Evolutionary conservation across 371 early-diverging fungal genomes (phyloP).

Genomic region (Rhizopus delemar): DNA sequence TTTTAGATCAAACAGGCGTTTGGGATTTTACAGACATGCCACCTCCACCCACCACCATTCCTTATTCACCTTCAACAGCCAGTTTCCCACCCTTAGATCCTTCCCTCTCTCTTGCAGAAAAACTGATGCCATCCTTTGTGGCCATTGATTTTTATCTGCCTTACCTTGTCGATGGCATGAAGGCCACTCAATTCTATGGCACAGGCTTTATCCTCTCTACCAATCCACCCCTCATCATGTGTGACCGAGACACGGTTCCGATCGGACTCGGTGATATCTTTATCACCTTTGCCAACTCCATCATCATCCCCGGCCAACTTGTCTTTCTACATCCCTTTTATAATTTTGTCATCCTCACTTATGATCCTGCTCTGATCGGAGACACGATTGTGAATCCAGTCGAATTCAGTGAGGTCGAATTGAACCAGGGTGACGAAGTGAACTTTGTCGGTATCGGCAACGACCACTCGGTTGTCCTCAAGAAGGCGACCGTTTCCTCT

Average conservation of each 20-base stretch:
- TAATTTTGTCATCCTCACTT: slow-evolving; percentile 81
- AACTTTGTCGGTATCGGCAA: slow-evolving; percentile 63
- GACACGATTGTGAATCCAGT: slow-evolving; percentile 69
- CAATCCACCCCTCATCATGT: slow-evolving; percentile 67
- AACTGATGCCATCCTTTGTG: slow-evolving; percentile 70
- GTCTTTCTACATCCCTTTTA: slow-evolving; percentile 80
- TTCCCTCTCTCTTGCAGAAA: slow-evolving; percentile 63
- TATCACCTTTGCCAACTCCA: slow-evolving; percentile 75
- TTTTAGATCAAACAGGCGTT: slow-evolving; percentile 63
- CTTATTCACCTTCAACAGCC: slow-evolving; percentile 62
- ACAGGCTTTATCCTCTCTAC: slow-evolving; percentile 77
- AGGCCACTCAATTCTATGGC: slow-evolving; percentile 60
- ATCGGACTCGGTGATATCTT: slow-evolving; percentile 72
- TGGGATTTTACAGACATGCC: slow-evolving; percentile 82
- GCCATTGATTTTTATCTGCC: slow-evolving; percentile 73
- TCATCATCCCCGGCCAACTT: slow-evolving; percentile 75
- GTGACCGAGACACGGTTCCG: slow-evolving; percentile 79
- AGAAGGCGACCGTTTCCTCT: slow-evolving; percentile 60
- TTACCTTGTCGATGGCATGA: slow-evolving; percentile 73
- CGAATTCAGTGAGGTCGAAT: slow-evolving; percentile 46
- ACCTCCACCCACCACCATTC: slow-evolving; percentile 53
- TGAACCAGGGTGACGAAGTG: slow-evolving; percentile 67
- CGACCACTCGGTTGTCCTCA: slow-evolving; percentile 59
- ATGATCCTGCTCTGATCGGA: slow-evolving; percentile 70
- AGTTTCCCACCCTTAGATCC: slow-evolving; percentile 59